Percentiles rank a stretch among this genome's conserved stretches.
These are phyloP conservation scores for Tolypocladium cylindrosporum DNA, from an alignment of 2,329 filamentous ascomycete species.

Conservation along the genomic window DNA sequence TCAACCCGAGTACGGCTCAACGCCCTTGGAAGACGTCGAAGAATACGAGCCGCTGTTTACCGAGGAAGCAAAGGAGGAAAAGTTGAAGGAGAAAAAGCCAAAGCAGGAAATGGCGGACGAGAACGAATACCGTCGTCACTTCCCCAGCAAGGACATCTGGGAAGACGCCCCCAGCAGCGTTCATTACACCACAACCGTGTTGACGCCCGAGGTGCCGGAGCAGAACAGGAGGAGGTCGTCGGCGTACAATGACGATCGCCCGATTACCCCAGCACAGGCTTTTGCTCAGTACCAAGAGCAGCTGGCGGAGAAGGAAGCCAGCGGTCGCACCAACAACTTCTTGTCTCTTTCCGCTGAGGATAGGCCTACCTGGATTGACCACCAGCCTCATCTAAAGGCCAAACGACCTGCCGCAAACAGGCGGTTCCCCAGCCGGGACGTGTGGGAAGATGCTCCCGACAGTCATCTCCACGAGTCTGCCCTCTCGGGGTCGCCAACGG, in stretches of 20 bases:
- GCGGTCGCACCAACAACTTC: constrained; percentile 17
- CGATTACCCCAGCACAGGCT: constrained; percentile 49
- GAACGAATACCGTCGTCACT: constrained; percentile 54
- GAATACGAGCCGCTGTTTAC: constrained; percentile 95
- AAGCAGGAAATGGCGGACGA: constrained; percentile 22
- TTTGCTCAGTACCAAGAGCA: constrained; percentile 59
- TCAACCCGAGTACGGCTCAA: constrained; percentile 45
- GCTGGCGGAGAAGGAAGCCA: constrained; percentile 46
- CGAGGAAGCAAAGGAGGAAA: constrained; percentile 54
- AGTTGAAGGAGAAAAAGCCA: constrained; percentile 22
- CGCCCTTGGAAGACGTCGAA: constrained; percentile 75
- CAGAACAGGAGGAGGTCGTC: constrained; percentile 26
- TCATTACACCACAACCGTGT: constrained; percentile 71
- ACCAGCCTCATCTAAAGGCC: constrained; percentile 39
- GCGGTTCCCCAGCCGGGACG: constrained; percentile 82
- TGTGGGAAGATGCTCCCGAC: constrained; percentile 91
- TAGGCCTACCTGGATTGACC: constrained; percentile 33
- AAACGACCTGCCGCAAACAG: constrained; percentile 50
- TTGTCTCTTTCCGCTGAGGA: constrained; percentile 17
- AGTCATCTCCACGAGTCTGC: constrained; percentile 72
- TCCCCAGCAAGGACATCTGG: constrained; percentile 95
- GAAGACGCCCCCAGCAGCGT: constrained; percentile 87
- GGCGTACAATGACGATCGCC: constrained; percentile 18
- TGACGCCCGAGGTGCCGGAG: constrained; percentile 53
- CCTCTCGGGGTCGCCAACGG: constrained; percentile 33